These are phyloP conservation scores for Aspergillus pseudoterreus DNA, from an alignment of 2,329 filamentous ascomycete species.

Conservation along the genomic window DNA sequence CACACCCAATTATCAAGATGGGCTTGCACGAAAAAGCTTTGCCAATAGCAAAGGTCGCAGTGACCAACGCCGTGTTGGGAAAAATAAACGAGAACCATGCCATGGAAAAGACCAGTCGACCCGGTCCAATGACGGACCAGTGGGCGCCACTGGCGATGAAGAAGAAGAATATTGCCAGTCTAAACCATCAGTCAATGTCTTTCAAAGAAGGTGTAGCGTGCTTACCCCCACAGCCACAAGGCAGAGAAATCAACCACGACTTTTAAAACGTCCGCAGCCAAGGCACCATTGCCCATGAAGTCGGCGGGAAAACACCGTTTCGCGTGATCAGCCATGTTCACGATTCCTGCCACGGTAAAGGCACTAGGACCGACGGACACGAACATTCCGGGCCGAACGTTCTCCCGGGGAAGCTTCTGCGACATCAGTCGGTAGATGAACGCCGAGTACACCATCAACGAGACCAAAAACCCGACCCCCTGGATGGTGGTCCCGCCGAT, in stretches of 20 bases:
- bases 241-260: slow-evolving; percentile 61
- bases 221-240: slow-evolving; percentile 72
- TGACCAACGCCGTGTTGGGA: slow-evolving; percentile 71
- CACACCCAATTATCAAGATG: slow-evolving; percentile 65
- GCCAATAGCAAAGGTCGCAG: slow-evolving; percentile 69
- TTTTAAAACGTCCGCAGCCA: slow-evolving; percentile 54
- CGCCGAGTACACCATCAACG: slow-evolving; percentile 76
- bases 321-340: slow-evolving; percentile 55
- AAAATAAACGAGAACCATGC: slow-evolving; percentile 83
- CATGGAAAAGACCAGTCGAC: slow-evolving; percentile 72
- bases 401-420: slow-evolving; percentile 74
- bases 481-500: slow-evolving; percentile 59
- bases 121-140: slow-evolving; percentile 60
- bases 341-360: slow-evolving; percentile 61
- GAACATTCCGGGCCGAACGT: slow-evolving; percentile 77
- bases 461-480: slow-evolving; percentile 62
- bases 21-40: slow-evolving; percentile 56
- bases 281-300: slow-evolving; percentile 56
- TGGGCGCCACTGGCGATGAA: slow-evolving; percentile 73
- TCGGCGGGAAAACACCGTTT: slow-evolving; percentile 46
- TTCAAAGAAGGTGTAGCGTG: neutral
- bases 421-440: slow-evolving; percentile 87
- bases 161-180: slow-evolving; percentile 80
- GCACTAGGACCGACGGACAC: slow-evolving; percentile 75
- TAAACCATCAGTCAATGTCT: slow-evolving; percentile 10